Conservation (phyloP, 78 protist genomes). For the Dictyostelium intermedium region DNA sequence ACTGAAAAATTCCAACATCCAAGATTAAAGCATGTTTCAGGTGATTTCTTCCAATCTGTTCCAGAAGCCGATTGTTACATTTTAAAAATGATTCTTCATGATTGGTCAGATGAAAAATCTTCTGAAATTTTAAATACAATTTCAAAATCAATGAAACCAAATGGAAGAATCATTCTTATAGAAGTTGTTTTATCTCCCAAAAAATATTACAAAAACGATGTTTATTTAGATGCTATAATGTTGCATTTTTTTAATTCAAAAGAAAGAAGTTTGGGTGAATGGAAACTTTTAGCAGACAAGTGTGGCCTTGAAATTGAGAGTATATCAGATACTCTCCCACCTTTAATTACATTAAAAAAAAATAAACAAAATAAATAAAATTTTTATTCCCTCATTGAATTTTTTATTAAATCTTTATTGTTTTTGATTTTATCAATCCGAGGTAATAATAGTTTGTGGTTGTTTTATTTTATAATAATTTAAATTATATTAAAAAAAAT, state of each 20-base stretch:
- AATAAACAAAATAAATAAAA: no score
- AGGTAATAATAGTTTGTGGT: no score
- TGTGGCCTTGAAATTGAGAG: not conserved
- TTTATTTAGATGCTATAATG: not conserved
- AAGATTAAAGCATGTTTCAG: not conserved
- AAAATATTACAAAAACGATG: not conserved
- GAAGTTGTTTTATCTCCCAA: not conserved
- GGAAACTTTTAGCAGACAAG: not conserved
- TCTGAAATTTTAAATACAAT: not conserved
- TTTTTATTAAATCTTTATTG: no score
- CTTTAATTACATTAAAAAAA: no score
- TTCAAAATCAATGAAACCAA: not conserved
- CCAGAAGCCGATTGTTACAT: not conserved
- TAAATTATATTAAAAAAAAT: no score
- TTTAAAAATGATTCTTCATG: not conserved
- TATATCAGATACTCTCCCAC: no score
- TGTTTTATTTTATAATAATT: no score
- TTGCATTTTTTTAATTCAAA: not conserved
- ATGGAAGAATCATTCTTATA: not conserved
- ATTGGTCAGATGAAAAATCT: slow-evolving; percentile 7
- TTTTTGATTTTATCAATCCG: no score
- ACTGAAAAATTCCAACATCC: not conserved
- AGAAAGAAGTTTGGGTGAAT: not conserved
- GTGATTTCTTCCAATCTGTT: slow-evolving; percentile 1
- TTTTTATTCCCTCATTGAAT: no score